phyloP scores from a whole-genome alignment of 1,284 basidiomycete species.

The Mycena sp. region DNA sequence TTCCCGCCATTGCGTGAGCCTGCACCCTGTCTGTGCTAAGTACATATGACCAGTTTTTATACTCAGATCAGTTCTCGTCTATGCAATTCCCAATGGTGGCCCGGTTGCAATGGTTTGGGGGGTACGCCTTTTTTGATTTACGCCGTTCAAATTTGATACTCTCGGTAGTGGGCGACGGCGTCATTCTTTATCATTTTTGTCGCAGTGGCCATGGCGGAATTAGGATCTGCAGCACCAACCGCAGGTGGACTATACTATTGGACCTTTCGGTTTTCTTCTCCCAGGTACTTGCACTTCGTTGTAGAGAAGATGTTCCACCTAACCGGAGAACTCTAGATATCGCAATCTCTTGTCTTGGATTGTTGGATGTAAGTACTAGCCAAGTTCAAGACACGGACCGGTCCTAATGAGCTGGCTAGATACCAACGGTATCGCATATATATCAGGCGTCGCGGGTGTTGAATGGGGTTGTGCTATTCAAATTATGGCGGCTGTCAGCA shows the following conservation, averaged over 20 bases:
- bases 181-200: slow-evolving; percentile 33
- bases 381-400: not conserved
- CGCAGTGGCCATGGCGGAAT: slow-evolving; percentile 35
- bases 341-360: slow-evolving; percentile 37
- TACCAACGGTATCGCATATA: slow-evolving; percentile 76
- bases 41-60: too few species aligned
- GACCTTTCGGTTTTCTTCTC: too few species aligned
- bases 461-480: slow-evolving; percentile 83
- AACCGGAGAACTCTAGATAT: too few species aligned
- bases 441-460: slow-evolving; percentile 75
- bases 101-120: slow-evolving; percentile 25
- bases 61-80: not conserved
- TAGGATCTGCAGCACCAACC: slow-evolving; percentile 35
- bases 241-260: slow-evolving; percentile 29
- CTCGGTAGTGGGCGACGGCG: slow-evolving; percentile 28
- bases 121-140: slow-evolving; percentile 15
- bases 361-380: slow-evolving; percentile 30
- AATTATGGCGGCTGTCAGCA: slow-evolving; percentile 72
- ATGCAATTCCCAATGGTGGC: slow-evolving; percentile 31
- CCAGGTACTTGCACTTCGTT: too few species aligned
- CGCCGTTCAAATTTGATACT: too few species aligned
- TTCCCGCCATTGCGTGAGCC: slow-evolving; percentile 23
- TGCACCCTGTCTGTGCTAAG: too few species aligned
- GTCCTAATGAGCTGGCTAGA: slow-evolving; percentile 54
- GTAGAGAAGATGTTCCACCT: too few species aligned